Conservation (phyloP, 768 basidiomycete genomes). For the Boletus huronensis region DNA sequence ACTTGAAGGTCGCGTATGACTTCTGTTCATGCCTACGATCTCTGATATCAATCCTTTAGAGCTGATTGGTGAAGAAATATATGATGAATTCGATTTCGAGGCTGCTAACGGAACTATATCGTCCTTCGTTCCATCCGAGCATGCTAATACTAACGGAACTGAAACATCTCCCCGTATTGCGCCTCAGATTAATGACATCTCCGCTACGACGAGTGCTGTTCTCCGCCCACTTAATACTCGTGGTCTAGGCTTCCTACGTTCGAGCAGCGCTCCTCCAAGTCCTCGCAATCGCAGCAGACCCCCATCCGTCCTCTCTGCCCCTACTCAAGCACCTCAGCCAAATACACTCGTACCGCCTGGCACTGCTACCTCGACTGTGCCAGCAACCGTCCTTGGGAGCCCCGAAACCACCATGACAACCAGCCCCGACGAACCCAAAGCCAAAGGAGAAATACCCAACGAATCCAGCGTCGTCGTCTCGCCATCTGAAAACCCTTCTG, state of each 20-base stretch:
- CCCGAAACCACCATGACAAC: neutral
- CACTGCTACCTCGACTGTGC: neutral
- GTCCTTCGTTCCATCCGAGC: slow-evolving; percentile 36
- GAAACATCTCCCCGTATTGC: slow-evolving; percentile 10
- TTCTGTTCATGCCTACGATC: neutral
- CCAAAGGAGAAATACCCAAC: neutral
- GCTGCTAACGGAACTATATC: slow-evolving; percentile 59
- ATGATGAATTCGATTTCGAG: slow-evolving; percentile 84
- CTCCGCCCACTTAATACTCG: slow-evolving; percentile 44
- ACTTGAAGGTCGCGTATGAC: slow-evolving; percentile 60
- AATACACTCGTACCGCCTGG: neutral
- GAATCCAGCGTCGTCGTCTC: neutral
- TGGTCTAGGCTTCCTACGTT: slow-evolving; percentile 49
- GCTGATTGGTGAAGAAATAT: slow-evolving; percentile 90
- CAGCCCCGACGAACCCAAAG: slow-evolving; percentile 1
- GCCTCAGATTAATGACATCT: slow-evolving; percentile 2
- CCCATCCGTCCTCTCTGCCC: slow-evolving; percentile 2
- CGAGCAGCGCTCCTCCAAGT: slow-evolving; percentile 57
- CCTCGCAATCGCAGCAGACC: slow-evolving; percentile 33
- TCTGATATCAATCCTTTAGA: slow-evolving; percentile 42
- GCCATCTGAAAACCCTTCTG: neutral
- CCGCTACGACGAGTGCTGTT: slow-evolving; percentile 24
- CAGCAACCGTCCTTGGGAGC: neutral
- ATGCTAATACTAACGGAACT: slow-evolving; percentile 28
- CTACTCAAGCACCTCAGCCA: slow-evolving; percentile 1